A percentile compares a stretch with the other conserved stretches of the same genome.
These are phyloP conservation scores for Ophiostoma fasciatum DNA, from an alignment of 2,329 filamentous ascomycete genomes.

Conservation along the genomic window DNA sequence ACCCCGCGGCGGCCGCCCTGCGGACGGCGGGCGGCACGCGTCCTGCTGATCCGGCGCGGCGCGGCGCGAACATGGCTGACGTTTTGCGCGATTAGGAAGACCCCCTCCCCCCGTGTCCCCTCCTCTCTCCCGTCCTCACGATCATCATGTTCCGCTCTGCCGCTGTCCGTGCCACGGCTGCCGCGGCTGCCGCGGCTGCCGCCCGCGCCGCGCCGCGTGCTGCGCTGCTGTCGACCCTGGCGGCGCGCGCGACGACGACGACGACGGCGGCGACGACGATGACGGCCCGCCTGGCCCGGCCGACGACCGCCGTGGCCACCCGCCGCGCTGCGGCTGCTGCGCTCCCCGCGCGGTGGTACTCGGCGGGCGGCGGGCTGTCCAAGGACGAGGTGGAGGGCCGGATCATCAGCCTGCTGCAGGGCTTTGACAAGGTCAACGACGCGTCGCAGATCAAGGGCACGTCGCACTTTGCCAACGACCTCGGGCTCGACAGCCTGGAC, in stretches of 20 bases:
- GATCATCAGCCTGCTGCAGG: slow-evolving; percentile 83
- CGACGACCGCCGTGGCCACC: slow-evolving; percentile 11
- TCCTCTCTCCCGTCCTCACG: no score
- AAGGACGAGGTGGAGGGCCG: slow-evolving; percentile 65
- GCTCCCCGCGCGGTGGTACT: slow-evolving; percentile 65
- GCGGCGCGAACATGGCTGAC: no score
- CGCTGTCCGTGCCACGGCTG: slow-evolving; percentile 24
- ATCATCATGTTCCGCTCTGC: slow-evolving; percentile 76
- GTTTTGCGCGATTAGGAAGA: no score
- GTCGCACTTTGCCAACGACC: slow-evolving; percentile 93
- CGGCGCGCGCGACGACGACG: not conserved
- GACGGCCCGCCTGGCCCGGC: not conserved
- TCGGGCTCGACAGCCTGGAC: slow-evolving; percentile 92
- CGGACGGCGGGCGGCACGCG: no score
- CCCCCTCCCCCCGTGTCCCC: no score
- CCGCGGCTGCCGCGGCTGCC: not conserved
- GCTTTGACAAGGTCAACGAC: slow-evolving; percentile 90
- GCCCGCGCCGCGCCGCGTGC: not conserved
- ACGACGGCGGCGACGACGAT: not conserved
- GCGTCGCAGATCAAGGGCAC: slow-evolving; percentile 58
- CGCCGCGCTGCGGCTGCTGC: slow-evolving; percentile 39
- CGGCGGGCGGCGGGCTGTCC: slow-evolving; percentile 57
- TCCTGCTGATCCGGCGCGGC: no score
- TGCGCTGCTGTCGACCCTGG: not conserved
- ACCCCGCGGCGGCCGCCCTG: no score